Evolutionary conservation across 2,329 filamentous ascomycete species (phyloP).

Genomic region (Xylaria sp.): DNA sequence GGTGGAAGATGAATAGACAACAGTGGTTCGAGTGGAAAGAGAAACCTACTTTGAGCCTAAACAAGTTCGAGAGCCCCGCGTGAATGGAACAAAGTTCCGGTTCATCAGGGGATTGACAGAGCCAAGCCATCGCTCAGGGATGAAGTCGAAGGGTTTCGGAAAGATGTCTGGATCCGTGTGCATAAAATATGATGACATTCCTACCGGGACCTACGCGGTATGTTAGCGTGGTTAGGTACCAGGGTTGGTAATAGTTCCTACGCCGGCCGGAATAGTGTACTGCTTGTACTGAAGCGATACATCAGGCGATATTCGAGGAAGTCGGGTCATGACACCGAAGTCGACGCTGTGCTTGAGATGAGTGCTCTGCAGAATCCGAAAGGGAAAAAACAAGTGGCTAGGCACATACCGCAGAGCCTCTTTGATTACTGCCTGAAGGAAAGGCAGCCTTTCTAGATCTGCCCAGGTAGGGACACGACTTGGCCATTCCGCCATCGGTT

Average conservation of each 20-base stretch:
- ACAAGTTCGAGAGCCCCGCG: conserved; percentile 5
- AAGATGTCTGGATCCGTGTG: conserved; percentile 4
- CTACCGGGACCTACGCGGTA: conserved; percentile 13
- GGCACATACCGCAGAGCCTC: conserved; percentile 36
- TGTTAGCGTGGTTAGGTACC: conserved; percentile 6
- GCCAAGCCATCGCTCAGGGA: conserved; percentile 10
- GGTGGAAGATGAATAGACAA: too few relatives aligned
- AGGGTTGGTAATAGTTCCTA: conserved; percentile 5
- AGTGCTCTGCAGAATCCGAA: background rate
- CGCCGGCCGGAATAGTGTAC: conserved; percentile 5
- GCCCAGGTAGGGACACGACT: conserved; percentile 39
- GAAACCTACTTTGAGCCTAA: background rate
- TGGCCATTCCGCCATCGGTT: conserved; percentile 40
- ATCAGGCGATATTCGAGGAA: conserved; percentile 8
- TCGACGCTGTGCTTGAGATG: background rate
- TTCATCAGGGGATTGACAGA: background rate
- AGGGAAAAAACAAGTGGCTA: background rate
- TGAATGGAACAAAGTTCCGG: conserved; percentile 4
- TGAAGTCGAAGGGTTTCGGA: conserved; percentile 5
- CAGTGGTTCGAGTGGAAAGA: background rate
- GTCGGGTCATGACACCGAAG: conserved; percentile 15
- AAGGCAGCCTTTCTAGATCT: conserved; percentile 50
- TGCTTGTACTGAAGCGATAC: conserved; percentile 5
- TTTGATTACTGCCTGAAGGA: conserved; percentile 47
- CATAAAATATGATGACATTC: conserved; percentile 15